Conservation (phyloP, 805 yeast genomes). For the Candida sphagnicola region DNA sequence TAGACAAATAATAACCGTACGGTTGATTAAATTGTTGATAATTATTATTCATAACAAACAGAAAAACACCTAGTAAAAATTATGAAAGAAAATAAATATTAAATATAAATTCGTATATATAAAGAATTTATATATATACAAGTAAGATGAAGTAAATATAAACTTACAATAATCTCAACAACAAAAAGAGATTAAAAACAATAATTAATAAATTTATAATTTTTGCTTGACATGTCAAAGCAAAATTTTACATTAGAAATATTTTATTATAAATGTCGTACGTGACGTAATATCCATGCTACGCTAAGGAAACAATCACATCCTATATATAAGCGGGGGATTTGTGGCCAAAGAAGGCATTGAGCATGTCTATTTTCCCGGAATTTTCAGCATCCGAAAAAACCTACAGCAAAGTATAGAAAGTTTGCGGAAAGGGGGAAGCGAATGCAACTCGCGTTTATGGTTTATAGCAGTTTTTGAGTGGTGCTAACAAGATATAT, state of each 20-base stretch:
- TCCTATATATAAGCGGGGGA: no score
- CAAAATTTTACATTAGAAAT: not conserved
- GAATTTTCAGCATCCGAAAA: no score
- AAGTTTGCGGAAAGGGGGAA: no score
- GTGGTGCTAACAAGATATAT: no score
- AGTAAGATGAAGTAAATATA: not conserved
- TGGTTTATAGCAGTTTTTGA: no score
- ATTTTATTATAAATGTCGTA: conserved; percentile 1
- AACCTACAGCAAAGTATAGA: no score
- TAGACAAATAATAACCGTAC: conserved; percentile 1
- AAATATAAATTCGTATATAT: not conserved
- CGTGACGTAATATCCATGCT: not conserved
- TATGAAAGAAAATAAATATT: not conserved
- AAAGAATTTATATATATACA: no score
- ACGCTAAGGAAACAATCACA: no score
- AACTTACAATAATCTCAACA: not conserved
- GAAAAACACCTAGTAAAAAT: no score
- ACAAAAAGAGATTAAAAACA: not conserved
- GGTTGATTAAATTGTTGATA: conserved; percentile 2
- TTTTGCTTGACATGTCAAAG: not conserved
- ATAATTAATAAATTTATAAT: conserved; percentile 1
- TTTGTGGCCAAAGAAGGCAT: no score
- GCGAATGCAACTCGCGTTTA: no score
- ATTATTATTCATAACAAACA: conserved; percentile 1
- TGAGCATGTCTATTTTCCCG: no score